These are phyloP conservation scores for Evansstolkia leycettana DNA, from an alignment of 495 filamentous ascomycete species.

Conservation along the genomic window DNA sequence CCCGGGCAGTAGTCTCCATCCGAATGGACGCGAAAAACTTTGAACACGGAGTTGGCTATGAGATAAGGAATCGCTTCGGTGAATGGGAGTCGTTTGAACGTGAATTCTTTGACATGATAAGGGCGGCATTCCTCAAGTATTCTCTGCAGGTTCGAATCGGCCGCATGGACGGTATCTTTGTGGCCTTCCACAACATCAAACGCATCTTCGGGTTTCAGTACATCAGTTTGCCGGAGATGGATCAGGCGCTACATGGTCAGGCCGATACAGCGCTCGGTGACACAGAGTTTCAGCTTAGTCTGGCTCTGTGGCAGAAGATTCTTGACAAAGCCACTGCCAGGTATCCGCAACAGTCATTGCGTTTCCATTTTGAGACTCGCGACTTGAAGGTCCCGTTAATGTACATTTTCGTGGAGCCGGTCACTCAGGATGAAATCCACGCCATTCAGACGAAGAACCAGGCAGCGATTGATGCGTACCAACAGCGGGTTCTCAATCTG, in stretches of 20 bases:
- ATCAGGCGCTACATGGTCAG: slow-evolving; percentile 68
- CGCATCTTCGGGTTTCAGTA: slow-evolving; percentile 98
- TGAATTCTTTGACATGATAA: slow-evolving; percentile 94
- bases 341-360: slow-evolving; percentile 61
- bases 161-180: slow-evolving; percentile 96
- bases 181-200: slow-evolving; percentile 93
- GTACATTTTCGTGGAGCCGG: slow-evolving; percentile 79
- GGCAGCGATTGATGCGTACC: slow-evolving; percentile 52
- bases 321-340: slow-evolving; percentile 59
- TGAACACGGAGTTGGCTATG: slow-evolving; percentile 71
- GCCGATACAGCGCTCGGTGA: slow-evolving; percentile 56
- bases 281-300: slow-evolving; percentile 71
- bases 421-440: slow-evolving; percentile 57
- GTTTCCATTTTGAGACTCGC: slow-evolving; percentile 78
- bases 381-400: slow-evolving; percentile 30
- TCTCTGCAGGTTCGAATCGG: slow-evolving; percentile 92
- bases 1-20: slow-evolving; percentile 77
- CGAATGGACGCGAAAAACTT: slow-evolving; percentile 69
- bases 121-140: slow-evolving; percentile 91
- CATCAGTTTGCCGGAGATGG: slow-evolving; percentile 75
- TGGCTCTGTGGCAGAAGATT: slow-evolving; percentile 64
- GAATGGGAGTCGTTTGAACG: slow-evolving; percentile 84
- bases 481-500: slow-evolving; percentile 41
- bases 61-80: slow-evolving; percentile 64
- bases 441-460: slow-evolving; percentile 56